phyloP scores from a whole-genome alignment of 257 asterid genomes.

The Petunia secreta region DNA sequence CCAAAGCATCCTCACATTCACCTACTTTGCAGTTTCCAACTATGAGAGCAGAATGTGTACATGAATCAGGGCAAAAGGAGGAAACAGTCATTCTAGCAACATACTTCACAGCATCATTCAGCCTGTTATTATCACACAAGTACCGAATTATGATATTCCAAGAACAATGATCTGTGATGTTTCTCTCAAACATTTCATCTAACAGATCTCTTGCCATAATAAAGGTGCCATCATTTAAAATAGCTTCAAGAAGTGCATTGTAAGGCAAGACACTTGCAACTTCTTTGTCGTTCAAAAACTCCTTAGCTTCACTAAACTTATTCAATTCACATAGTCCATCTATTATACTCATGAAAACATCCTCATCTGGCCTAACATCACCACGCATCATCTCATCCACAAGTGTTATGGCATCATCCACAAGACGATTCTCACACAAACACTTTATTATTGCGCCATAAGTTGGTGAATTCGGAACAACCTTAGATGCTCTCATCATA shows the following conservation, averaged over 20 bases:
- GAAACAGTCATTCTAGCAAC: slow-evolving; percentile 65
- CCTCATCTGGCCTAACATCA: slow-evolving; percentile 49
- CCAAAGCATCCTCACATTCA: slow-evolving; percentile 48
- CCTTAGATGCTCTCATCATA: slow-evolving; percentile 59
- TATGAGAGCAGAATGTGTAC: slow-evolving; percentile 69
- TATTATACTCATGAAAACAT: slow-evolving; percentile 46
- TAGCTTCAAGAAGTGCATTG: slow-evolving; percentile 64
- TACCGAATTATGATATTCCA: slow-evolving; percentile 66
- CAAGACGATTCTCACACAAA: slow-evolving; percentile 55
- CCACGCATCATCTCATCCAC: slow-evolving; percentile 57
- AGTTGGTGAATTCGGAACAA: slow-evolving; percentile 47
- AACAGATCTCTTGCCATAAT: slow-evolving; percentile 47
- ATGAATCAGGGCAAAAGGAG: slow-evolving; percentile 50
- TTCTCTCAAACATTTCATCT: slow-evolving; percentile 49
- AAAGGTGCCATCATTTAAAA: slow-evolving; percentile 48
- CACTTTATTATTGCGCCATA: slow-evolving; percentile 59
- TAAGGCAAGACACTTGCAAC: slow-evolving; percentile 43
- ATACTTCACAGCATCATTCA: slow-evolving; percentile 60
- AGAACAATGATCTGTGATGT: slow-evolving; percentile 49
- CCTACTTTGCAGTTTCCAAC: slow-evolving; percentile 62
- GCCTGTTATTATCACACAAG: slow-evolving; percentile 49
- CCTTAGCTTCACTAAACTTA: slow-evolving; percentile 53
- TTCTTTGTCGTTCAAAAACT: slow-evolving; percentile 51
- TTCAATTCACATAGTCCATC: slow-evolving; percentile 54
- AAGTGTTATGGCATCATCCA: slow-evolving; percentile 67